phyloP scores from a whole-genome alignment of 352 stramenopile genomes.

The Globisporangium yorkense region DNA sequence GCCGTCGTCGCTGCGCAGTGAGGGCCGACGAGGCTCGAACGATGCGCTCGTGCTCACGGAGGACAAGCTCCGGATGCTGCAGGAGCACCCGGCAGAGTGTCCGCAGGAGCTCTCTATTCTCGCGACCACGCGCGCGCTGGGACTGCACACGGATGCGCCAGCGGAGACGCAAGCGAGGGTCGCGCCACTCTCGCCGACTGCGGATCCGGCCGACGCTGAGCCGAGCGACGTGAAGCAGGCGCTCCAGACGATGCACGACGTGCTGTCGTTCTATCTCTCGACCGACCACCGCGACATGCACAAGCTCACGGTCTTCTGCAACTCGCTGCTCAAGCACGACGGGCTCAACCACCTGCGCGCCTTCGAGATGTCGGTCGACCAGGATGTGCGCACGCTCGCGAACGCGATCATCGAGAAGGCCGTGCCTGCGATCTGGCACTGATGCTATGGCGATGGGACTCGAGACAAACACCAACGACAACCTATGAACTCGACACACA shows the following conservation, averaged over 20 bases:
- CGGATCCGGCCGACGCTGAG: not conserved
- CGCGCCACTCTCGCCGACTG: no score
- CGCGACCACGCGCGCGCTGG: not conserved
- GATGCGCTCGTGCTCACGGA: conserved; percentile 18
- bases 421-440: conserved; percentile 79
- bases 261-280: conserved; percentile 65
- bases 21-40: conserved; percentile 33
- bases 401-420: conserved; percentile 81
- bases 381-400: conserved; percentile 47
- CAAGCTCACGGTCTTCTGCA: conserved; percentile 82
- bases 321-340: conserved; percentile 70
- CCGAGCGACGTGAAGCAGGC: conserved; percentile 38
- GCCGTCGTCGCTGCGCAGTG: conserved; percentile 8
- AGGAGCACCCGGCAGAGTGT: conserved; percentile 58
- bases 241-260: conserved; percentile 59
- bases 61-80: conserved; percentile 34
- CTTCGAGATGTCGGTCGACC: conserved; percentile 44
- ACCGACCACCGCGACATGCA: conserved; percentile 67
- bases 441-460: not conserved
- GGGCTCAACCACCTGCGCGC: conserved; percentile 57
- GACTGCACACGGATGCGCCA: not conserved
- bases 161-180: not conserved
- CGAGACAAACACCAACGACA: not conserved
- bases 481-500: not conserved
- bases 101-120: conserved; percentile 49